Evolutionary conservation across 2,329 filamentous ascomycete species (phyloP).

Genomic region (Botrytis tulipae): DNA sequence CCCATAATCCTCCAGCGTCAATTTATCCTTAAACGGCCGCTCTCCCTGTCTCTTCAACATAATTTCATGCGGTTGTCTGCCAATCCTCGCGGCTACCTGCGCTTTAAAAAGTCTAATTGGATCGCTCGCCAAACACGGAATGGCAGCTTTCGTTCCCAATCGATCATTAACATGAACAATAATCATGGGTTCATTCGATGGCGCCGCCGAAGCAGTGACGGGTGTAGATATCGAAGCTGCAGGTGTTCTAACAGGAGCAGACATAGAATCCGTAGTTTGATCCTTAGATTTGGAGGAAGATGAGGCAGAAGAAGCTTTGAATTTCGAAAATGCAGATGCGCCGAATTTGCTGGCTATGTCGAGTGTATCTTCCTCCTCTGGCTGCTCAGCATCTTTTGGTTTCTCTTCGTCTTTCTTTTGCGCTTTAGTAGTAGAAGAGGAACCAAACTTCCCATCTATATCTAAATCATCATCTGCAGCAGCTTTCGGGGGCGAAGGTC

Average conservation of each 20-base stretch:
- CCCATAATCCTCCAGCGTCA: slow-evolving; percentile 89
- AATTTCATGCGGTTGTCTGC: slow-evolving; percentile 86
- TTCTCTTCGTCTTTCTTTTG: slow-evolving; percentile 20
- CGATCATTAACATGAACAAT: slow-evolving; percentile 92
- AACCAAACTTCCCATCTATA: slow-evolving; percentile 37
- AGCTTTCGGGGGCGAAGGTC: slow-evolving; percentile 46
- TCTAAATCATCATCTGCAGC: slow-evolving; percentile 37
- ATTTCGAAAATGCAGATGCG: slow-evolving; percentile 17
- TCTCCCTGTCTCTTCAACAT: slow-evolving; percentile 89
- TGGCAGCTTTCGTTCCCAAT: slow-evolving; percentile 91
- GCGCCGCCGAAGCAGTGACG: slow-evolving; percentile 26
- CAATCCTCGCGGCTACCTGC: slow-evolving; percentile 85
- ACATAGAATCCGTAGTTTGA: slow-evolving; percentile 11
- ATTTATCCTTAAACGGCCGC: slow-evolving; percentile 86
- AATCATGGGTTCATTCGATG: slow-evolving; percentile 74
- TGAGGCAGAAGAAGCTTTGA: slow-evolving; percentile 3
- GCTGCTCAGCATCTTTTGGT: not conserved
- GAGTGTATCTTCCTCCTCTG: slow-evolving; percentile 19
- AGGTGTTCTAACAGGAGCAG: slow-evolving; percentile 30
- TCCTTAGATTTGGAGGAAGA: not conserved
- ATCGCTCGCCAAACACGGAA: slow-evolving; percentile 84
- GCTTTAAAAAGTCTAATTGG: slow-evolving; percentile 85
- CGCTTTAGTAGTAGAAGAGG: slow-evolving; percentile 15
- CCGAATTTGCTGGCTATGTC: slow-evolving; percentile 21
- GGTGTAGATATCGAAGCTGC: slow-evolving; percentile 22